These are phyloP conservation scores for Daldinia loculata DNA, from an alignment of 495 filamentous ascomycete genomes.

Conservation along the genomic window DNA sequence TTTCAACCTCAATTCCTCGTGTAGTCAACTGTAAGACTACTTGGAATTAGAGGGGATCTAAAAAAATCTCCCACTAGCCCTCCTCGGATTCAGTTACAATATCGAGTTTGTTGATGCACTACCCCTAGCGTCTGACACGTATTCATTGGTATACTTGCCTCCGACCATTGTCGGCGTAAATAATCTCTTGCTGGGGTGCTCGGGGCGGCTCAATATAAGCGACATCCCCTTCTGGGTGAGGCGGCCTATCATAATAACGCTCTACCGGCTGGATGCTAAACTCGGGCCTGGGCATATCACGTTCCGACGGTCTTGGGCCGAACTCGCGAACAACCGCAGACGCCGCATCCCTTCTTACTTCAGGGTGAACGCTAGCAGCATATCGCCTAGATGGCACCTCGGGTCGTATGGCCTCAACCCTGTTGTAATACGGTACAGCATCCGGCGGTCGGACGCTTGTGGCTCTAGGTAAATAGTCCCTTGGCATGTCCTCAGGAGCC, in stretches of 20 bases:
- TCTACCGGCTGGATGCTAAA: conserved; percentile 50
- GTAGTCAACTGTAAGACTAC: not conserved
- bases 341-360: conserved; percentile 51
- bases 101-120: not conserved
- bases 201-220: conserved; percentile 56
- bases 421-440: conserved; percentile 61
- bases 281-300: conserved; percentile 47
- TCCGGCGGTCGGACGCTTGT: conserved; percentile 65
- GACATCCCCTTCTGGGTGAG: conserved; percentile 54
- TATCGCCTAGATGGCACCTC: conserved; percentile 55
- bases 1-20: conserved; percentile 3
- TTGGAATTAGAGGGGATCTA: not conserved
- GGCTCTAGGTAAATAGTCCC: conserved; percentile 64
- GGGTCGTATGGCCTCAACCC: conserved; percentile 63
- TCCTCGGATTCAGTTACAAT: not conserved
- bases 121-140: not conserved
- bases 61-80: not conserved
- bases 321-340: conserved; percentile 51
- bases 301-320: conserved; percentile 51
- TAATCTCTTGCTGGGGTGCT: conserved; percentile 48
- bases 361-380: conserved; percentile 50
- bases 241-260: conserved; percentile 51
- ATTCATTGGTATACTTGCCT: conserved; percentile 50
- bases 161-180: conserved; percentile 50
- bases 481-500: conserved; percentile 51